Conservation (phyloP, 2,329 filamentous ascomycete genomes). For the Aureobasidium leucospermi region DNA sequence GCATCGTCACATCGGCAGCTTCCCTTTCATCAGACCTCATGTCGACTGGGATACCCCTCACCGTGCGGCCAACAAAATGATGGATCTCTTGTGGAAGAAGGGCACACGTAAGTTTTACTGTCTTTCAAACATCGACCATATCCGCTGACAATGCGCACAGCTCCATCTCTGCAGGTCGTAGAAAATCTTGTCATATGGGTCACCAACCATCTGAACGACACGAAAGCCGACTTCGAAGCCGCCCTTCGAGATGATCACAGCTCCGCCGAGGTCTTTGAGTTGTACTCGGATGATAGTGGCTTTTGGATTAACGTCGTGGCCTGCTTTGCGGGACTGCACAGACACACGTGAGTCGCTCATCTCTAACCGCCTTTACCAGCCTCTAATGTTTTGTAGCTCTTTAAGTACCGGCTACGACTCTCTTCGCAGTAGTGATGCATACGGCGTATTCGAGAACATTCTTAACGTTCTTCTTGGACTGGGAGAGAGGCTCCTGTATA, state of each 20-base stretch:
- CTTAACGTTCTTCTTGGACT: neutral
- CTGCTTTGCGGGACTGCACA: neutral
- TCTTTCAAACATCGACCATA: no score
- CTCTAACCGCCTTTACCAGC: slow-evolving; percentile 6
- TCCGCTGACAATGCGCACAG: neutral
- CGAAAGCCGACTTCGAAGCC: slow-evolving; percentile 18
- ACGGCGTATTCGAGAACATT: neutral
- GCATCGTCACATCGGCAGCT: neutral
- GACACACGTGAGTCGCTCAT: slow-evolving; percentile 19
- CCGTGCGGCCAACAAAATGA: neutral
- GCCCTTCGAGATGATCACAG: slow-evolving; percentile 15
- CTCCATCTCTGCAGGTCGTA: neutral
- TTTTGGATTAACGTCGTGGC: slow-evolving; percentile 20
- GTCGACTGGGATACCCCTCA: neutral
- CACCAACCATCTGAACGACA: slow-evolving; percentile 16
- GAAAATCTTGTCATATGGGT: slow-evolving; percentile 17
- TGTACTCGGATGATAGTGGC: slow-evolving; percentile 13
- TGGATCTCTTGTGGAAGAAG: neutral
- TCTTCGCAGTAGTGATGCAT: neutral
- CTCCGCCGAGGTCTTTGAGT: neutral
- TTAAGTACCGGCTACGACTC: neutral
- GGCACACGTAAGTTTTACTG: neutral
- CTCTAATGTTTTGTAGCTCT: neutral
- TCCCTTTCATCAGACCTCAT: neutral
- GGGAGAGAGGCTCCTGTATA: neutral